A percentile compares a stretch with the other conserved stretches of the same genome.
phyloP scores from a whole-genome alignment of 176 grass and related monocot species.

The Oryza nivara region DNA sequence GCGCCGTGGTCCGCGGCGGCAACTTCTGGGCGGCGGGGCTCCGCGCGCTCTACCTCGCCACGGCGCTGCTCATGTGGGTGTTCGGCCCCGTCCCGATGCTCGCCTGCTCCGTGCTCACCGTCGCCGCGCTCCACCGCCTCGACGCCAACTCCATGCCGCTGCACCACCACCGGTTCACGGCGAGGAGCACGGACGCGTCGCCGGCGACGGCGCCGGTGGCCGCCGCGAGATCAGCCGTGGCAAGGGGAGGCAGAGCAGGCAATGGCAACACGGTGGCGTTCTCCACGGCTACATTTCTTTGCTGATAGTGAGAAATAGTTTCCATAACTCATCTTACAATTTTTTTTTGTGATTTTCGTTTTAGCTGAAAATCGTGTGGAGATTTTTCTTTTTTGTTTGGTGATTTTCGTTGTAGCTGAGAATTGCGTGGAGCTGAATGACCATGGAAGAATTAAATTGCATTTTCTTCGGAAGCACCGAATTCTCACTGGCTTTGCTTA shows the following conservation, averaged over 20 bases:
- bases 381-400: not conserved
- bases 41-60: slow-evolving; percentile 79
- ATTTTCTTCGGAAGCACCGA: not conserved
- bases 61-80: slow-evolving; percentile 80
- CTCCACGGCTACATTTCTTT: not conserved
- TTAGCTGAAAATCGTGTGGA: not conserved
- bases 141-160: slow-evolving; percentile 67
- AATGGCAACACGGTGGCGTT: not conserved
- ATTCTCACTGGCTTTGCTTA: too few relatives aligned
- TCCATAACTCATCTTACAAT: not conserved
- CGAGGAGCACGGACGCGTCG: not conserved
- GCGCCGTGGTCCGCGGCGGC: slow-evolving; percentile 63
- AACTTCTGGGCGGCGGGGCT: slow-evolving; percentile 74
- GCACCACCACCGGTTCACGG: slow-evolving; percentile 53
- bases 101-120: slow-evolving; percentile 60
- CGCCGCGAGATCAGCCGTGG: not conserved
- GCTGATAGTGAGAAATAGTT: not conserved
- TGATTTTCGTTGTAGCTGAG: not conserved
- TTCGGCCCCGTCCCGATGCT: slow-evolving; percentile 81
- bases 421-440: not conserved
- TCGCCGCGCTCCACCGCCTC: slow-evolving; percentile 57
- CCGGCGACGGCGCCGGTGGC: not conserved
- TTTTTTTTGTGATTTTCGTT: not conserved
- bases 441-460: too few relatives aligned
- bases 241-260: not conserved